phyloP scores from a whole-genome alignment of 495 filamentous ascomycete species.

The Annulohypoxylon bovei region DNA sequence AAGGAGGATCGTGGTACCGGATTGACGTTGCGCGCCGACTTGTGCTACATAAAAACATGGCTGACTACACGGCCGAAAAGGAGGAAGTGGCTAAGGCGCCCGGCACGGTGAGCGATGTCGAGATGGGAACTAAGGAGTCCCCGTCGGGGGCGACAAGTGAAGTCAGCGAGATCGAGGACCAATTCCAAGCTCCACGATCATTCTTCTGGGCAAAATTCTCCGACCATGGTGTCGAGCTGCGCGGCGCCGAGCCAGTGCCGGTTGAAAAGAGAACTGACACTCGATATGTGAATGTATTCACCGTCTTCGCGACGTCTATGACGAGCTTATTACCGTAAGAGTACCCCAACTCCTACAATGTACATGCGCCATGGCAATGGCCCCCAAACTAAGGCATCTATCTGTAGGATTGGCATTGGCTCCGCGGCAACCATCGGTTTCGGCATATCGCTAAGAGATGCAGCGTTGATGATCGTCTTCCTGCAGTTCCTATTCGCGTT shows the following conservation, averaged over 20 bases:
- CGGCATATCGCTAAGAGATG: conserved; percentile 62
- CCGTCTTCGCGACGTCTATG: conserved; percentile 57
- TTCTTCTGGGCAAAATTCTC: conserved; percentile 36
- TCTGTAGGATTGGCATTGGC: conserved; percentile 27
- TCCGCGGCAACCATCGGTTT: conserved; percentile 57
- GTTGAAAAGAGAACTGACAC: conserved; percentile 61
- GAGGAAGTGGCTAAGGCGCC: background rate
- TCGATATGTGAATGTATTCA: conserved; percentile 62
- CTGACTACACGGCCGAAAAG: conserved; percentile 11
- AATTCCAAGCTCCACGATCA: conserved; percentile 28
- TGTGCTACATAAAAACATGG: conserved; percentile 6
- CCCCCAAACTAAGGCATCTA: background rate
- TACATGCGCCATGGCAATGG: background rate
- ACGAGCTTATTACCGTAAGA: conserved; percentile 57
- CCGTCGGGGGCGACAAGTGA: conserved; percentile 22
- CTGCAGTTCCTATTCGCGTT: conserved; percentile 61
- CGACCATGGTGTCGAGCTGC: conserved; percentile 53
- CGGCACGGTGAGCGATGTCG: conserved; percentile 20
- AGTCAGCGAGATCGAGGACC: conserved; percentile 29
- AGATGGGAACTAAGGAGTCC: conserved; percentile 24
- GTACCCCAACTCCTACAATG: background rate
- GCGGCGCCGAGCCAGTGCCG: conserved; percentile 64
- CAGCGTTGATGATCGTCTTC: conserved; percentile 66
- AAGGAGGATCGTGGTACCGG: background rate
- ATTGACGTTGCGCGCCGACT: background rate